phyloP scores from a whole-genome alignment of 768 basidiomycete genomes.

The Pholiota microspora region DNA sequence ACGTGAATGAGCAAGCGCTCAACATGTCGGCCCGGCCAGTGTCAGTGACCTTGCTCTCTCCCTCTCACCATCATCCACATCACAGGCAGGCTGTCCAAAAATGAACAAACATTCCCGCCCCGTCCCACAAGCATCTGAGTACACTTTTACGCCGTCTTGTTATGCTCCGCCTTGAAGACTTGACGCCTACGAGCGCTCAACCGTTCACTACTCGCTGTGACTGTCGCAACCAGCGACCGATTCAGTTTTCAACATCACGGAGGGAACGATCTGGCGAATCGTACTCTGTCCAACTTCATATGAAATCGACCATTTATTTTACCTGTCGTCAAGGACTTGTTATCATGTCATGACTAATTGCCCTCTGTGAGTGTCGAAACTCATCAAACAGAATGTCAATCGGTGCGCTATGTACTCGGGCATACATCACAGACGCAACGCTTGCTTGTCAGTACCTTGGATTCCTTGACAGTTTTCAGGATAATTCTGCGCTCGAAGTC shows the following conservation, averaged over 20 bases:
- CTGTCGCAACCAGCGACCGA: neutral
- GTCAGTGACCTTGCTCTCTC: too few species aligned
- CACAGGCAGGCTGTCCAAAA: neutral
- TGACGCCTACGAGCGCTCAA: neutral
- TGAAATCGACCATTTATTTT: neutral
- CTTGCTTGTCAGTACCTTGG: conserved; percentile 13
- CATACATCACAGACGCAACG: conserved; percentile 1
- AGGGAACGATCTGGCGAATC: neutral
- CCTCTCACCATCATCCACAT: neutral
- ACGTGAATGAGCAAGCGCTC: neutral
- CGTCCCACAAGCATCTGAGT: neutral
- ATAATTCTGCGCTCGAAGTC: conserved; percentile 19
- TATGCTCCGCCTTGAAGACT: too few species aligned
- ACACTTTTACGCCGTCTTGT: too few species aligned
- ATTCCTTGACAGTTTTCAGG: conserved; percentile 15
- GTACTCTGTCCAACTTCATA: neutral
- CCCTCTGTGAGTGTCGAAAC: neutral
- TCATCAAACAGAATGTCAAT: neutral
- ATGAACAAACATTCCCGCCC: neutral
- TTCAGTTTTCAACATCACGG: neutral
- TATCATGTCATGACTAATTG: neutral
- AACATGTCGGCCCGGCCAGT: neutral
- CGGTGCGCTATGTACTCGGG: neutral
- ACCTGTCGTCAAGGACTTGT: neutral
- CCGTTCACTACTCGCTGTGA: too few species aligned